Conservation (phyloP, 805 yeast species). For the Myxozyma mucilagina region DNA sequence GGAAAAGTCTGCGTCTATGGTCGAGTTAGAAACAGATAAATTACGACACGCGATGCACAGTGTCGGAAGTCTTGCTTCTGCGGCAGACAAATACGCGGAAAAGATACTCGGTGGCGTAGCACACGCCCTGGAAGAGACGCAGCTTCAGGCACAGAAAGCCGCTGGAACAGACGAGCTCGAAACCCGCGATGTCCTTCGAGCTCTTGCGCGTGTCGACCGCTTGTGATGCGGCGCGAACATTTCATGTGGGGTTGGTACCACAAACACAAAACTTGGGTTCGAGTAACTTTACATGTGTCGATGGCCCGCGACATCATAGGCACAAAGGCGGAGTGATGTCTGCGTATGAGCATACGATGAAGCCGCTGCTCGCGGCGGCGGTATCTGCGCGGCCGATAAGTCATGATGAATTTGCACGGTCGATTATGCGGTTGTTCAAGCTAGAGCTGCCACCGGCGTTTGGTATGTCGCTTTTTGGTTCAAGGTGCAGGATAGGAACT, state of each 20-base stretch:
- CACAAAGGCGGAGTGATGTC: background rate
- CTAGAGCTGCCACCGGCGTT: conserved; percentile 7
- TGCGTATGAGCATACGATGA: conserved; percentile 10
- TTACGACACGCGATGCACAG: conserved; percentile 33
- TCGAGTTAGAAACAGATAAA: conserved; percentile 27
- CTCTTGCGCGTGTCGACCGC: conserved; percentile 27
- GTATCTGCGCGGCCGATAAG: conserved; percentile 2
- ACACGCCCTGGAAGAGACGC: background rate
- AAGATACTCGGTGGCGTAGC: conserved; percentile 11
- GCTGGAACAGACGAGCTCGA: conserved; percentile 27
- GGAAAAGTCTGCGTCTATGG: conserved; percentile 32
- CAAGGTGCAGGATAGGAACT: background rate
- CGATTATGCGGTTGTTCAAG: conserved; percentile 5
- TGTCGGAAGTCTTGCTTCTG: conserved; percentile 31
- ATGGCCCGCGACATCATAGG: background rate
- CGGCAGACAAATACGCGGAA: conserved; percentile 32
- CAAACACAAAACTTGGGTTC: too few relatives aligned
- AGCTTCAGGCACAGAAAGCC: conserved; percentile 8
- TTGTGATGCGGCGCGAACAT: too few relatives aligned
- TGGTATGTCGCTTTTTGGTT: conserved; percentile 2
- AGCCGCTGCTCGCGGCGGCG: conserved; percentile 15
- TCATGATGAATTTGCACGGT: conserved; percentile 1
- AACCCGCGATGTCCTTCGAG: conserved; percentile 25
- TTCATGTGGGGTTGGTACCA: too few relatives aligned
- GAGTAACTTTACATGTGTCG: background rate